Evolutionary conservation across 1,284 basidiomycete species (phyloP), one percentile per base, ranked within the genome.

Genomic region (Puccinia brachypodii): DNA sequence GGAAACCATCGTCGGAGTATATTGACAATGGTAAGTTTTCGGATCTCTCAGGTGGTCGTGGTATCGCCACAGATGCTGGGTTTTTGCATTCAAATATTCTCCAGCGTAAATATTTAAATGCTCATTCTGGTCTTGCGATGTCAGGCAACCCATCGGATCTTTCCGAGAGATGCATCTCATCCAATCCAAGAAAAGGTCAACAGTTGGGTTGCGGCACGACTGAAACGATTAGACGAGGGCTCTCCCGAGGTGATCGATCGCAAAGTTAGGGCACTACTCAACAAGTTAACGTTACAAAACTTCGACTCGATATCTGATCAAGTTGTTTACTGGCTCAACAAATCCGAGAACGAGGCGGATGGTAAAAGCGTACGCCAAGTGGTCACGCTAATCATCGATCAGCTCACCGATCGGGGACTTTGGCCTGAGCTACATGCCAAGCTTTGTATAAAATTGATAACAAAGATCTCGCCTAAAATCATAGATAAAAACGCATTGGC

Each of bases 401-500:
- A 96, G 89, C 95, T 95, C 4, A 97, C 94, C 31, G 94, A 96
- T 87, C 95, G 98, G 87, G 94, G 94, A n/a, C 91, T 92, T 47
- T 97, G 94, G 92, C 95, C 93, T 16, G 93, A 94, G 88, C 96
- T 98, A 94, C 98, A 98, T 87, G 96, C 96, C 36, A 91, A 92
- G 73, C 89, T 99, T 69, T 98, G 95, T 86, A 90, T 93, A 83
- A 94, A 95, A 90, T 92, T 98, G 90, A 93, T 94, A 91, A 93
- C 94, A 87, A 90, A 91, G 85, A 92, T 98, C 85, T 94, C 92
- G 84, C 89, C 91, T 58, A 91, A 92, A 68, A 93, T 98, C 33
- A 92, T 92, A 84, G 96, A 98, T 86, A 93, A 94, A 84, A 90
- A 91, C 25, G 92, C 94, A 87, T 90, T 89, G 88, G 91, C 90